Conservation (phyloP, 148 eudicot genomes). For the Fagopyrum tataricum region DNA sequence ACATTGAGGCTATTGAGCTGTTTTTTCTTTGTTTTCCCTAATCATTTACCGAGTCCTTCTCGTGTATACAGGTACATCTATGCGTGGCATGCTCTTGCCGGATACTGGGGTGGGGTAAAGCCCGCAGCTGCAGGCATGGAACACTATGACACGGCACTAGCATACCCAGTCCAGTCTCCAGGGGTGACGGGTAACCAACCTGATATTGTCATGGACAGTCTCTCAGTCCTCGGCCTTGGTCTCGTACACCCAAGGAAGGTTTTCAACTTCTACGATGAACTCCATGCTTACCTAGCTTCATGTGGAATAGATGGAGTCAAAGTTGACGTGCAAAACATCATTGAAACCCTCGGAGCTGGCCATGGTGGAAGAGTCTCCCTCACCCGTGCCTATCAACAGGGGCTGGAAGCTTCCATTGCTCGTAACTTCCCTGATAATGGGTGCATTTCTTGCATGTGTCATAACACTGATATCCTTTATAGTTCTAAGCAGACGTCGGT, state of each 20-base stretch:
- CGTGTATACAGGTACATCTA: conserved; percentile 54
- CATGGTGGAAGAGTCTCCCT: conserved; percentile 88
- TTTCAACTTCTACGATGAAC: conserved; percentile 88
- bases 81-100: conserved; percentile 96
- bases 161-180: conserved; percentile 82
- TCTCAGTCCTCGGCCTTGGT: conserved; percentile 79
- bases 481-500: conserved; percentile 71
- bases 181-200: conserved; percentile 90
- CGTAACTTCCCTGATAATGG: conserved; percentile 82
- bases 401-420: conserved; percentile 70
- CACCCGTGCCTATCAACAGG: conserved; percentile 73
- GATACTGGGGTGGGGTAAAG: conserved; percentile 97
- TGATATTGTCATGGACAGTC: conserved; percentile 91
- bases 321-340: conserved; percentile 93
- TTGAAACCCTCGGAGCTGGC: conserved; percentile 97
- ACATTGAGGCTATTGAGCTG: too few relatives aligned
- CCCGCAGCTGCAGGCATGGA: conserved; percentile 87
- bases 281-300: conserved; percentile 88
- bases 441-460: conserved; percentile 91
- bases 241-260: conserved; percentile 87
- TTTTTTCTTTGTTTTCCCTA: too few relatives aligned
- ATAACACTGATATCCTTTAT: conserved; percentile 79
- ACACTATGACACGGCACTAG: conserved; percentile 74
- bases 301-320: conserved; percentile 98
- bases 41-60: not conserved